Evolutionary conservation across 768 basidiomycete genomes (phyloP).

Genomic region (Exidia glandulosa): DNA sequence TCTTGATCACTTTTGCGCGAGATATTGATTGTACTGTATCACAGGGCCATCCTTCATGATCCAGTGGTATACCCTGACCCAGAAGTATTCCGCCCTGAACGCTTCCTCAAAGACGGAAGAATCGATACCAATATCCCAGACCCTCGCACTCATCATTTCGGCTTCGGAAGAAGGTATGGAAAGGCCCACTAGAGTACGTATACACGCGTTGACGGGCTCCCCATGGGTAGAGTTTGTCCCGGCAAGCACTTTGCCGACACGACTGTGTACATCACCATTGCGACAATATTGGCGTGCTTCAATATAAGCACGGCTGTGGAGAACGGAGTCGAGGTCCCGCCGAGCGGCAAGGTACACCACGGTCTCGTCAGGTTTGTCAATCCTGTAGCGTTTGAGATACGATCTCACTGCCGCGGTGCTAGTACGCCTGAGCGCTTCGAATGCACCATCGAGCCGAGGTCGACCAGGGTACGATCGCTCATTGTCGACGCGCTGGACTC

Average conservation of each 20-base stretch:
- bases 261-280: slow-evolving; percentile 24
- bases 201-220: neutral
- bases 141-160: neutral
- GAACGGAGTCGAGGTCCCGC: neutral
- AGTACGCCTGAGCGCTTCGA: neutral
- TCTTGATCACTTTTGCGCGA: neutral
- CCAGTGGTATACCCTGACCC: slow-evolving; percentile 15
- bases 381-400: neutral
- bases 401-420: neutral
- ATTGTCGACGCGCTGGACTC: neutral
- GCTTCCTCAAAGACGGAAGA: slow-evolving; percentile 18
- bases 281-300: slow-evolving; percentile 26
- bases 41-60: slow-evolving; percentile 22
- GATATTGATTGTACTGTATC: neutral
- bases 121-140: neutral
- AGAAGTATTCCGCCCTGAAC: slow-evolving; percentile 25
- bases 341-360: neutral
- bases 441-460: neutral
- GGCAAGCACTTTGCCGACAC: slow-evolving; percentile 15
- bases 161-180: neutral
- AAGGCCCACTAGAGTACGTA: neutral
- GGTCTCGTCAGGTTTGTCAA: neutral
- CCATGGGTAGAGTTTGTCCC: neutral
- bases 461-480: neutral
- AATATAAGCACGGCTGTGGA: slow-evolving; percentile 28